Conservation (phyloP, 768 basidiomycete genomes). For the Mycena rosella region DNA sequence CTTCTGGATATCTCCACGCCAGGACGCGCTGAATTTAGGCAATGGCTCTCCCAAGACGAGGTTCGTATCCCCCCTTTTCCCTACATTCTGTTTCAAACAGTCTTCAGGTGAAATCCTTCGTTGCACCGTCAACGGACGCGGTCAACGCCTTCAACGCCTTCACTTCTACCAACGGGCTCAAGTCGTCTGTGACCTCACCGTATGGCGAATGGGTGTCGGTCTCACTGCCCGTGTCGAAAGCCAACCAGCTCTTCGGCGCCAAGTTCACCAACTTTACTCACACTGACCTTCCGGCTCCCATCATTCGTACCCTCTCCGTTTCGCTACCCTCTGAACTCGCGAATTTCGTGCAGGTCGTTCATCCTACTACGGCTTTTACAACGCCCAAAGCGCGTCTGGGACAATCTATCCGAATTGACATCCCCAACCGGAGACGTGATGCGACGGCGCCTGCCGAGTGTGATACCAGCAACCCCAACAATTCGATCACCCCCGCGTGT, state of each 20-base stretch:
- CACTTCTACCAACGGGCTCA: conserved; percentile 32
- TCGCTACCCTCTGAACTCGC: conserved; percentile 37
- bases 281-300: conserved; percentile 25
- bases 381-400: conserved; percentile 6
- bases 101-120: conserved; percentile 38
- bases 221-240: conserved; percentile 34
- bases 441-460: conserved; percentile 33
- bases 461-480: conserved; percentile 15
- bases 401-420: conserved; percentile 6
- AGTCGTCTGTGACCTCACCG: conserved; percentile 19
- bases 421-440: neutral
- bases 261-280: conserved; percentile 34
- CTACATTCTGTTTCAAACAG: neutral
- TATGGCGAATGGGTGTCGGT: conserved; percentile 32
- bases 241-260: conserved; percentile 39
- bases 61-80: conserved; percentile 31
- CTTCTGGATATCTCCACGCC: conserved; percentile 47
- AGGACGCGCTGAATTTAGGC: conserved; percentile 39
- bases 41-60: conserved; percentile 46
- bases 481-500: conserved; percentile 40
- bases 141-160: conserved; percentile 36
- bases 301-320: conserved; percentile 38
- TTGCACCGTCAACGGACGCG: conserved; percentile 32
- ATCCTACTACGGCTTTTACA: conserved; percentile 37
- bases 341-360: conserved; percentile 36